A percentile compares a stretch with the other conserved stretches of the same genome.
phyloP scores from a whole-genome alignment of 192 early-diverging fungal genomes.

The Podila epigama region DNA sequence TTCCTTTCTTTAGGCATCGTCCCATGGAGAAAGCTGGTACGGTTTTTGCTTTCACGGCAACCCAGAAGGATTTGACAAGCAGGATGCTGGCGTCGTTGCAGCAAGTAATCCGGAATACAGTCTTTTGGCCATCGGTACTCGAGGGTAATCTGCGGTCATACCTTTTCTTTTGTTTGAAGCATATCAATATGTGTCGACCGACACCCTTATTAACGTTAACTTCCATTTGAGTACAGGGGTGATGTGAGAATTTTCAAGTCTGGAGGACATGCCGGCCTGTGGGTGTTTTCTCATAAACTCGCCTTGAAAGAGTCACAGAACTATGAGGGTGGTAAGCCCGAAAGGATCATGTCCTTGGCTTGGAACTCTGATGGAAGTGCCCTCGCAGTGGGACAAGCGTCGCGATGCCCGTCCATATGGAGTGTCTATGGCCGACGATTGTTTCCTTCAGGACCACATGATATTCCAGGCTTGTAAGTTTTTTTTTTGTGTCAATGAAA shows the following conservation, averaged over 20 bases:
- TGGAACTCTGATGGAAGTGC: constrained; percentile 81
- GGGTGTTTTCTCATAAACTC: constrained; percentile 46
- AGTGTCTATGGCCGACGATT: constrained; percentile 77
- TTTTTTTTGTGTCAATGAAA: neutral
- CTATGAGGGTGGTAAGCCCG: constrained; percentile 10
- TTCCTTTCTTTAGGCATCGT: constrained; percentile 10
- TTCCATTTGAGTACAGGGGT: constrained; percentile 8
- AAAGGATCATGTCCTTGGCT: constrained; percentile 51
- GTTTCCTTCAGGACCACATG: constrained; percentile 63
- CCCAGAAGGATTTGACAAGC: constrained; percentile 44
- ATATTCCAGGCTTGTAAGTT: constrained; percentile 51
- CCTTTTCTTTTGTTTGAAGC: neutral
- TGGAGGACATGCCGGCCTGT: constrained; percentile 43
- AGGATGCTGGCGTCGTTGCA: constrained; percentile 59
- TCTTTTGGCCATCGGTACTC: constrained; percentile 75
- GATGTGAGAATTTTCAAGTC: constrained; percentile 46
- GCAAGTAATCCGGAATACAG: constrained; percentile 75
- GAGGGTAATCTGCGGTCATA: constrained; percentile 42
- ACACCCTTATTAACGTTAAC: no score
- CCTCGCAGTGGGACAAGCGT: constrained; percentile 71
- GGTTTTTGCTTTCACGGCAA: constrained; percentile 61
- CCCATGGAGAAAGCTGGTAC: constrained; percentile 53
- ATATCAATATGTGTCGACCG: no score
- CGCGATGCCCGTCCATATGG: constrained; percentile 78
- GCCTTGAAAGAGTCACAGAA: constrained; percentile 38